These are phyloP conservation scores for Suhomyces panamericanus DNA, from an alignment of 1,139 yeast genomes.

Conservation along the genomic window DNA sequence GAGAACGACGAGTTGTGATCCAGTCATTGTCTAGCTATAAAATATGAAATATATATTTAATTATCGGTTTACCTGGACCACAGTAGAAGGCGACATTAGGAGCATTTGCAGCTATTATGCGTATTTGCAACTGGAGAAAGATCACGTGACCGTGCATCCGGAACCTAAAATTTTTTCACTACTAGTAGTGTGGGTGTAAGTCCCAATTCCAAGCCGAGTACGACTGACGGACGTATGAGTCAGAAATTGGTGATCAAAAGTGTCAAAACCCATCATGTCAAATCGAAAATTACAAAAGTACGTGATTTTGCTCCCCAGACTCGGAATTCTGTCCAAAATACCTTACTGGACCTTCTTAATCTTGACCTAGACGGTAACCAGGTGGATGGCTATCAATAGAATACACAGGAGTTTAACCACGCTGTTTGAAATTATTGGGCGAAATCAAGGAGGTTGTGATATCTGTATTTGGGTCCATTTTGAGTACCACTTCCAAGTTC, in stretches of 20 bases:
- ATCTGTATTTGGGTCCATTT: neutral
- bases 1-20: slow-evolving; percentile 54
- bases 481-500: neutral
- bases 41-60: slow-evolving; percentile 1
- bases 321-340: neutral
- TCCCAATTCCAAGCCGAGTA: slow-evolving; percentile 1
- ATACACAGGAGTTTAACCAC: no score
- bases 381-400: no score
- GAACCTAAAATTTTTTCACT: slow-evolving; percentile 19
- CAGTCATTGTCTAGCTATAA: neutral
- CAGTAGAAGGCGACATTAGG: neutral
- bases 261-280: slow-evolving; percentile 26
- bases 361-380: neutral
- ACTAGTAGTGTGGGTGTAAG: neutral
- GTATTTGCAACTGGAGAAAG: neutral
- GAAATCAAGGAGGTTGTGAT: neutral
- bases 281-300: slow-evolving; percentile 52
- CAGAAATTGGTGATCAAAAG: neutral
- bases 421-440: neutral
- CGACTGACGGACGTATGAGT: slow-evolving; percentile 1
- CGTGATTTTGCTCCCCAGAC: slow-evolving; percentile 16
- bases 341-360: neutral
- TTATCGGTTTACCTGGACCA: slow-evolving; percentile 1
- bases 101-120: slow-evolving; percentile 2
- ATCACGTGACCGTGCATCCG: slow-evolving; percentile 16